A percentile compares a stretch with the other conserved stretches of the same genome.
Evolutionary conservation across 1,284 basidiomycete species (phyloP).

Genomic region (Ceratobasidium papillatum): DNA sequence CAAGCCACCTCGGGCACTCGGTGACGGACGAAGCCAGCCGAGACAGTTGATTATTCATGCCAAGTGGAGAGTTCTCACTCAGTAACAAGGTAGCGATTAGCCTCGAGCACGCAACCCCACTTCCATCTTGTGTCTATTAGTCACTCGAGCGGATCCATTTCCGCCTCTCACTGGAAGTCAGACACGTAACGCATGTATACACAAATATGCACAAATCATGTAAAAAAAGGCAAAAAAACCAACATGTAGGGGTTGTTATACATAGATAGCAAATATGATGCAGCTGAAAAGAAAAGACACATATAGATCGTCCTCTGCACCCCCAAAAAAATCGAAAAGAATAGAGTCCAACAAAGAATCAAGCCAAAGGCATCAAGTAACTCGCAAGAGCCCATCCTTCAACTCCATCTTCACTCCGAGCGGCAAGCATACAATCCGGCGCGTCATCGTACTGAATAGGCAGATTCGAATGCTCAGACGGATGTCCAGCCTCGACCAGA

Average conservation of each 20-base stretch:
- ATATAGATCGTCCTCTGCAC: not conserved
- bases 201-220: constrained; percentile 1
- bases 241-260: not conserved
- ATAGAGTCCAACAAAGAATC: not conserved
- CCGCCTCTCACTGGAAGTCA: no score
- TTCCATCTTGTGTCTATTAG: no score
- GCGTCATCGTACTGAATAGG: constrained; percentile 72
- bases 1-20: no score
- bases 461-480: constrained; percentile 69
- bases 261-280: not conserved
- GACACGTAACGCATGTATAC: not conserved
- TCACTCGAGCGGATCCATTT: not conserved
- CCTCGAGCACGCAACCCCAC: not conserved
- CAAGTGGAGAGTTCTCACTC: no score
- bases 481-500: constrained; percentile 77
- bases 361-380: constrained; percentile 69
- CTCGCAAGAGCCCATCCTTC: constrained; percentile 84
- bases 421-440: constrained; percentile 78
- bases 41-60: no score
- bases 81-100: not conserved
- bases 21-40: no score
- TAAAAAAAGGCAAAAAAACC: not conserved
- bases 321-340: not conserved
- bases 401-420: constrained; percentile 61
- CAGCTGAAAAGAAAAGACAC: not conserved